Conservation (phyloP, 2,329 filamentous ascomycete species). For the Fusarium chlamydosporum region DNA sequence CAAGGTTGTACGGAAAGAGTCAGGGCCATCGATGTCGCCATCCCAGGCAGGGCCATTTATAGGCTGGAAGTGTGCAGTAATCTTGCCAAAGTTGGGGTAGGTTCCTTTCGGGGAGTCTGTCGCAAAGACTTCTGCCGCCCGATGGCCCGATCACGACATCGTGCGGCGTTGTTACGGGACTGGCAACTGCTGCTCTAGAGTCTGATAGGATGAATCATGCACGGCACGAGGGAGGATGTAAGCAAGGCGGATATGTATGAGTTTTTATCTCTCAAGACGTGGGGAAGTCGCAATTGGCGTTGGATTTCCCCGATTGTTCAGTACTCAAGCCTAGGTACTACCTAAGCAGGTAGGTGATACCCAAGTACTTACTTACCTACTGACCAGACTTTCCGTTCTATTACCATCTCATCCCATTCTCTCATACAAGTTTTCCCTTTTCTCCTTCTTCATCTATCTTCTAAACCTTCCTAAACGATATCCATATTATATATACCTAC, state of each 20-base stretch:
- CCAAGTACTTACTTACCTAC: too few species aligned
- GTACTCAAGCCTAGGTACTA: neutral
- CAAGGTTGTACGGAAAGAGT: slow-evolving; percentile 30
- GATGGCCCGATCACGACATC: slow-evolving; percentile 46
- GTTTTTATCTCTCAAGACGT: slow-evolving; percentile 25
- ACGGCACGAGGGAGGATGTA: slow-evolving; percentile 2
- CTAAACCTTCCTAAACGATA: slow-evolving; percentile 4
- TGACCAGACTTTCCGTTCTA: neutral
- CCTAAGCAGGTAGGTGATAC: neutral
- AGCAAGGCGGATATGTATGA: slow-evolving; percentile 5
- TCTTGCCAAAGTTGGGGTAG: slow-evolving; percentile 9
- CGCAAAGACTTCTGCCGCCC: slow-evolving; percentile 35
- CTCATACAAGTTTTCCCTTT: slow-evolving; percentile 6
- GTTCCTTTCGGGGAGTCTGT: slow-evolving; percentile 28
- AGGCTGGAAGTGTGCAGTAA: slow-evolving; percentile 20
- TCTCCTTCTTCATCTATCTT: slow-evolving; percentile 17
- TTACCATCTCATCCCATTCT: neutral
- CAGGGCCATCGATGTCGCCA: slow-evolving; percentile 44
- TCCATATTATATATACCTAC: slow-evolving; percentile 19
- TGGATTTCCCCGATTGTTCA: slow-evolving; percentile 20
- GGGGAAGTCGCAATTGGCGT: slow-evolving; percentile 20
- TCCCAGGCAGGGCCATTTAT: slow-evolving; percentile 26
- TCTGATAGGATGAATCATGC: slow-evolving; percentile 18
- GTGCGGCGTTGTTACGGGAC: slow-evolving; percentile 29
- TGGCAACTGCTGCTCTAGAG: slow-evolving; percentile 7